A percentile compares a stretch with the other conserved stretches of the same genome.
phyloP scores from a whole-genome alignment of 306 rosid genomes.

The Ormosia emarginata region DNA sequence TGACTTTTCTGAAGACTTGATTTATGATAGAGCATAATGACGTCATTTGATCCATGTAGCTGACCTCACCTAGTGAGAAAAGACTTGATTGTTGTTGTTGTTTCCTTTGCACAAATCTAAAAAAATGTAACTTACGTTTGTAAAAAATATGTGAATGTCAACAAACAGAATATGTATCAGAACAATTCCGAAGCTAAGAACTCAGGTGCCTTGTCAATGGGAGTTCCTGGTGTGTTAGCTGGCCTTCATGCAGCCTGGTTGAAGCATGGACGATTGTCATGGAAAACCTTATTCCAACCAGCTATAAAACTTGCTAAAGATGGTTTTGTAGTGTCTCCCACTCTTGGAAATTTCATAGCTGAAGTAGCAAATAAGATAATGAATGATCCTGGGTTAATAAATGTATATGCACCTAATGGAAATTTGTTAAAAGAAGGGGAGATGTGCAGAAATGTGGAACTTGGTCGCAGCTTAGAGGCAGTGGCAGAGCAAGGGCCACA shows the following conservation, averaged over 20 bases:
- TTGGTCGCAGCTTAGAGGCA: conserved; percentile 56
- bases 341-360: conserved; percentile 36
- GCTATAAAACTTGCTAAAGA: conserved; percentile 70
- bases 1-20: too few species aligned
- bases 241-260: conserved; percentile 91
- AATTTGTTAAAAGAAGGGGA: conserved; percentile 58
- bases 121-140: conserved; percentile 12
- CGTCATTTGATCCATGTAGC: too few species aligned
- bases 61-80: too few species aligned
- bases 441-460: conserved; percentile 63
- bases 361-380: conserved; percentile 19
- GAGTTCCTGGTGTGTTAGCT: conserved; percentile 91
- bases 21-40: too few species aligned
- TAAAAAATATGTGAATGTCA: conserved; percentile 14
- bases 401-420: conserved; percentile 69
- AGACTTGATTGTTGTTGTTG: too few species aligned
- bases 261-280: conserved; percentile 66
- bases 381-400: conserved; percentile 67
- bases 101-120: not conserved
- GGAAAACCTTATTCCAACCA: conserved; percentile 74
- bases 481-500: conserved; percentile 74
- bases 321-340: conserved; percentile 61
- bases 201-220: conserved; percentile 66
- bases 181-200: conserved; percentile 45
- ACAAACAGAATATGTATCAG: conserved; percentile 76